Base-by-base conservation (phyloP, 192 early-diverging fungal species). In the Mortierella claussenii region DNA sequence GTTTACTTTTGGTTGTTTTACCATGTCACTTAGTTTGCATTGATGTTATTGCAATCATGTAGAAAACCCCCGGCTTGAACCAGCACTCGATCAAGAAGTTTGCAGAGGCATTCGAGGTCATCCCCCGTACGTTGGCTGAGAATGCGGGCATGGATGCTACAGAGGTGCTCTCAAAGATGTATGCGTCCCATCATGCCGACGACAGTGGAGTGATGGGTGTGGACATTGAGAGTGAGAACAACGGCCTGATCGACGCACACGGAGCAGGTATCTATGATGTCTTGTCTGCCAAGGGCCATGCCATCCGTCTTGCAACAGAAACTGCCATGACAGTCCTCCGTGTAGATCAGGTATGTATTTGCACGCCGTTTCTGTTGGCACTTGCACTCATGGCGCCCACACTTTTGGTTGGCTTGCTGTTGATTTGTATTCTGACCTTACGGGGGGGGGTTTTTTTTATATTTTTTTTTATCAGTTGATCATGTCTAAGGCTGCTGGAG, bases 401-500 rank as follows among this genome's bases (percentile, higher is more conserved):
- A 10, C n/a, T 43, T 24, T 6, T 47, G 52, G 21, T 43, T 47
- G 5, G 8, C 2, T 18, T 23, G 18, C 24, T 32, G 12, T 21
- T 50, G 53, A 23, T 1, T 42, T 27, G 20, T 49, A 55, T n/a
- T 55, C 61, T n/a, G n/a, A n/a, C n/a, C n/a, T n/a, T n/a, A n/a
- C n/a, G n/a, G n/a, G n/a, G n/a, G n/a, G n/a, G n/a, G n/a, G n/a
- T 28, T 27, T 4, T 44, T 23, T 34, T 36, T 42, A 12, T 7
- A 0, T 44, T 68, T 30, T 36, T 34, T 15, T 28, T 8, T 44
- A 15, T 44, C 43, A 91, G 91, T 95, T 98, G 76, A 97, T 98
- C 82, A 98, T 98, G 97, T 94, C 92, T 56, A 97, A 97, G 84
- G 93, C 91, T 42, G 96, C 97, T 20, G 97, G 97, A 56, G 97